phyloP scores from a whole-genome alignment of 129 eudicot genomes.

The Lonicera japonica region DNA sequence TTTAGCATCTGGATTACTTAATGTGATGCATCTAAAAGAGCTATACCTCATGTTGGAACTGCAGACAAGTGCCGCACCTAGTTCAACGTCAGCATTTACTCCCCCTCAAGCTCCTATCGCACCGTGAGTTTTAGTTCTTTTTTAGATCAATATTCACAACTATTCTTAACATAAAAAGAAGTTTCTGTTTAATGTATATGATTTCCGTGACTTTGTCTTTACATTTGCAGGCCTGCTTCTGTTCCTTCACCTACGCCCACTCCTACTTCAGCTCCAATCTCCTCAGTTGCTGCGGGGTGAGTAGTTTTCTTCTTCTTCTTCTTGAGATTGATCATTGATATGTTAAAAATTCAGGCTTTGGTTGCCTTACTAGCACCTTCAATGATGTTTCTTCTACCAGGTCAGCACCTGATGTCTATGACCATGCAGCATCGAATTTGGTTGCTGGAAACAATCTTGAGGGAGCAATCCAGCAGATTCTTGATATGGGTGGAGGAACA shows the following conservation, averaged over 20 bases:
- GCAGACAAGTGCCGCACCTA: slow-evolving; percentile 46
- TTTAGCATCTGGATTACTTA: not conserved
- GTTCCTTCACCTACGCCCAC: slow-evolving; percentile 39
- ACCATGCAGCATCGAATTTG: slow-evolving; percentile 73
- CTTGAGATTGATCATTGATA: not conserved
- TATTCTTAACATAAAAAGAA: too few relatives aligned
- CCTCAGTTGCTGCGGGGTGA: slow-evolving; percentile 42
- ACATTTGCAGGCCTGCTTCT: slow-evolving; percentile 33
- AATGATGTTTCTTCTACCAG: slow-evolving; percentile 24
- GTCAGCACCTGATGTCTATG: slow-evolving; percentile 52
- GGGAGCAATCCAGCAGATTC: slow-evolving; percentile 65
- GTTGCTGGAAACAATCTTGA: slow-evolving; percentile 84
- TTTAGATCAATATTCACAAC: not conserved
- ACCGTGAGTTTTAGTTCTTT: slow-evolving; percentile 30
- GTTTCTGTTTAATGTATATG: not conserved
- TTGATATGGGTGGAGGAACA: slow-evolving; percentile 94
- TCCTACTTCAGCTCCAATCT: slow-evolving; percentile 29
- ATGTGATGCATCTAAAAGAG: slow-evolving; percentile 17
- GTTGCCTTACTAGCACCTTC: slow-evolving; percentile 9
- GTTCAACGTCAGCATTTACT: slow-evolving; percentile 32
- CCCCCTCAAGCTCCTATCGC: slow-evolving; percentile 32
- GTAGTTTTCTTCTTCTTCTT: slow-evolving; percentile 8
- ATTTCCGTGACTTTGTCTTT: not conserved
- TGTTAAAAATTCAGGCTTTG: not conserved
- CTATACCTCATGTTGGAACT: slow-evolving; percentile 42